These are phyloP conservation scores for Lipomyces japonicus DNA, from an alignment of 805 yeast species.

Conservation along the genomic window DNA sequence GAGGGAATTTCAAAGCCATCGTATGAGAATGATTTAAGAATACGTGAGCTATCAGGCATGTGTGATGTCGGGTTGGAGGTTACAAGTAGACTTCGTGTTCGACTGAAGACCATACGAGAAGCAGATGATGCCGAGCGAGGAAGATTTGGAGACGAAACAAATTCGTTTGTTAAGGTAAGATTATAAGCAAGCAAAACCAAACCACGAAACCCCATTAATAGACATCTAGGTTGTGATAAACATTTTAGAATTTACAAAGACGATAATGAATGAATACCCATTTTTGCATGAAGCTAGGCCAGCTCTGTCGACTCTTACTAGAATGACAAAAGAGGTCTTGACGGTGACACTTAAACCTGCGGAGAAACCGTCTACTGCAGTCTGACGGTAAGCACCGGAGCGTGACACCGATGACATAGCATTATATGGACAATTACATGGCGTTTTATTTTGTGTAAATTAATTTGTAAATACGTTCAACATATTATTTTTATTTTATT, in stretches of 20 bases:
- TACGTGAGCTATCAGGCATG: slow-evolving; percentile 71
- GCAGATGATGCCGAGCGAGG: slow-evolving; percentile 52
- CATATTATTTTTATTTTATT: too few relatives aligned
- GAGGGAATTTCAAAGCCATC: slow-evolving; percentile 39
- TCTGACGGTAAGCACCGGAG: too few relatives aligned
- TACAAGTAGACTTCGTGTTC: slow-evolving; percentile 59
- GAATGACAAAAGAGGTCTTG: slow-evolving; percentile 78
- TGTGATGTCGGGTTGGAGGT: slow-evolving; percentile 81
- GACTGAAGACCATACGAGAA: slow-evolving; percentile 51
- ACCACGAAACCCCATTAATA: too few relatives aligned
- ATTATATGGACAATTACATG: too few relatives aligned
- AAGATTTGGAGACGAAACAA: slow-evolving; percentile 80
- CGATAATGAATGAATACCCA: slow-evolving; percentile 76
- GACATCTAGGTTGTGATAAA: slow-evolving; percentile 13
- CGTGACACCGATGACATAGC: too few relatives aligned
- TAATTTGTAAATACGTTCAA: too few relatives aligned
- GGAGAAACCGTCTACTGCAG: slow-evolving; percentile 1
- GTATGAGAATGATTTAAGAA: slow-evolving; percentile 50
- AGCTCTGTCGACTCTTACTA: slow-evolving; percentile 73
- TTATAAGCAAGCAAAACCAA: too few relatives aligned
- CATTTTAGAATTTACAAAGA: slow-evolving; percentile 77
- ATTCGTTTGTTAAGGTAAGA: slow-evolving; percentile 74
- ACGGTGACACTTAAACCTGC: slow-evolving; percentile 19
- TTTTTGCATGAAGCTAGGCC: slow-evolving; percentile 74
- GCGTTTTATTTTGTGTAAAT: too few relatives aligned